Percentiles rank a stretch among this genome's conserved stretches.
These are phyloP conservation scores for Suillus tomentosus DNA, from an alignment of 768 basidiomycete species.

Conservation along the genomic window DNA sequence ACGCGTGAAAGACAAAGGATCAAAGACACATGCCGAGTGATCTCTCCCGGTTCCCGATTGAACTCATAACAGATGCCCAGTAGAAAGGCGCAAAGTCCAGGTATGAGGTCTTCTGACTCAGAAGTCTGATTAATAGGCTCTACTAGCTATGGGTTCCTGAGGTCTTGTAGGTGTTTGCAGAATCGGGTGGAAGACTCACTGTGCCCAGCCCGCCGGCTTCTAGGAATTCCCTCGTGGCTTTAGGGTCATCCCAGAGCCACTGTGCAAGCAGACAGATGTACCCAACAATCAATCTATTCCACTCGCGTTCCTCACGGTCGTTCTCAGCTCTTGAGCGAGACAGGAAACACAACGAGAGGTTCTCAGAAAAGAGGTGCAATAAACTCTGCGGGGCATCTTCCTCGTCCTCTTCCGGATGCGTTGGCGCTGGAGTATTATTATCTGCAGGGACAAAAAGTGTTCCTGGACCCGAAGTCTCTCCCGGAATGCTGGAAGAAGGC, in stretches of 20 bases:
- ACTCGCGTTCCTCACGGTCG: conserved; percentile 77
- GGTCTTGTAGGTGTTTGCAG: not conserved
- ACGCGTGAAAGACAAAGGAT: not conserved
- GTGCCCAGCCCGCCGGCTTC: conserved; percentile 89
- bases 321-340: conserved; percentile 59
- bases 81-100: conserved; percentile 88
- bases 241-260: conserved; percentile 97
- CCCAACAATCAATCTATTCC: conserved; percentile 86
- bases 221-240: conserved; percentile 84
- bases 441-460: conserved; percentile 82
- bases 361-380: conserved; percentile 85
- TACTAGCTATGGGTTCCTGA: conserved; percentile 62
- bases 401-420: conserved; percentile 44
- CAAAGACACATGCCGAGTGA: conserved; percentile 70
- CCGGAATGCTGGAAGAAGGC: conserved; percentile 42
- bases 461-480: conserved; percentile 36
- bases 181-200: conserved; percentile 50
- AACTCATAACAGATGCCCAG: conserved; percentile 96
- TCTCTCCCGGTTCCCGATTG: conserved; percentile 92
- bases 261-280: conserved; percentile 83
- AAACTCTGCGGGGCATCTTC: conserved; percentile 72
- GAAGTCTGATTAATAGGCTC: conserved; percentile 92
- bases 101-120: conserved; percentile 83
- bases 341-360: conserved; percentile 83
- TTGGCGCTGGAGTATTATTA: conserved; percentile 47